Base-by-base conservation (phyloP, 2,329 filamentous ascomycete genomes). In the Boeremia lycopersici region DNA sequence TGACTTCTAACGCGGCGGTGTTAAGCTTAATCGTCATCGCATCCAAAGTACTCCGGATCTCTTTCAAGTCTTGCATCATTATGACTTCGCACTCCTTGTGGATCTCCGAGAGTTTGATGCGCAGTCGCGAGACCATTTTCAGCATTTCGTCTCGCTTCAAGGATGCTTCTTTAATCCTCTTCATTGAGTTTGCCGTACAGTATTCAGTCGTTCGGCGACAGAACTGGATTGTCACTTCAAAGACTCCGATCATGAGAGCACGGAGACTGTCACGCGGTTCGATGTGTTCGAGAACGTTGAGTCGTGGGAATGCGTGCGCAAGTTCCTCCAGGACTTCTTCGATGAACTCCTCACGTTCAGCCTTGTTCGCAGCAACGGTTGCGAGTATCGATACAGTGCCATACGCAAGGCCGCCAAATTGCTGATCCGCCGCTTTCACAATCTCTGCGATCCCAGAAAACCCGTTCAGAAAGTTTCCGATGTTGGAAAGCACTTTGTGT, bases 371-470 rank as follows among this genome's bases (percentile, higher is more conserved):
- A 2, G 52, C 52, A 29, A 55, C 39, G 15, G 30, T 38, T 8
- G 43, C 36, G 15, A 55, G 47, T 6, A 55, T 29, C 6, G 45
- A 19, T 10, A 55, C 29, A 2, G 52, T 55, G n/a, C 52, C 45
- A n/a, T 49, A 55, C 4, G 52, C 52, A n/a, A 55, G 34, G 6
- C 52, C 52, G 28, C 52, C 52, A 23, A 55, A 55, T 34, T 55
- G 52, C 10, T 49, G 45, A 25, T 55, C 52, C 3, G 45, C 52
- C 4, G 36, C 39, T 28, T 49, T 49, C 10, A 45, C 33, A 8
- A 48, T 45, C 12, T 55, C 52, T 15, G 41, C 52, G 17, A 55
- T 40, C 13, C 45, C 52, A 8, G 52, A 48, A 19, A 49, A 55
- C 8, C 45, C 34, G 15, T 44, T 26, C 3, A 55, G 19, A 15